Evolutionary conservation across 345 rosid species (phyloP), one percentile per base, ranked within the genome.

Genomic region (Ceriops tagal): DNA sequence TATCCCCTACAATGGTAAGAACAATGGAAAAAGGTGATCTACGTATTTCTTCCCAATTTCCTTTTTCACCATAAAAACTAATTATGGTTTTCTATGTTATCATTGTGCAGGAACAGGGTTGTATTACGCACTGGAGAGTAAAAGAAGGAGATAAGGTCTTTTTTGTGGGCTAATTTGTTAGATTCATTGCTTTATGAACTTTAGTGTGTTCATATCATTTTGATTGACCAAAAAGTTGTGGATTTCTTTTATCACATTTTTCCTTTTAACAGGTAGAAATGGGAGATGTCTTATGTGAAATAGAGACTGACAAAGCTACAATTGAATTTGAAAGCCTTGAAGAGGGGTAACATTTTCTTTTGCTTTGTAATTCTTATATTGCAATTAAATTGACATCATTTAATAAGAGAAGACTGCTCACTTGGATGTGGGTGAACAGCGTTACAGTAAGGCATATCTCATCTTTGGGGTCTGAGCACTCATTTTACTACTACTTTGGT

Each of bases 281-380:
- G 73, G 98, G 97, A 19, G 97, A 93, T 75, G 82, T 93, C 66
- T 83, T 93, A 69, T 91, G 98, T 81, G 97, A 93, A 89, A 93
- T 91, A 79, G 96, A 93, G 92, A 91, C 97, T 13, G 98, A 93
- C 81, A 93, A 93, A 83, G 97, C 98, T 3, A 93, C 98, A 60
- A 86, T 93, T 71, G 98, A 93, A 84, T 91, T 89, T 72, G 97
- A 93, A 82, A 31, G 90, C 82, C 97, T 91, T 62, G 98, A 93
- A 82, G 98, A 93, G 80, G 95, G 98, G 98, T 91, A 88, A 75
- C 47, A 20, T 74, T 73, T 73, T 57, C 19, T 26, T 26, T 24
- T 55, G 52, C 63, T 59, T 35, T 43, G 18, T 13, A 43, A 43
- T 43, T 43, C 16, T 43, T 11, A 11, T 43, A 13, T 43, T 43